Base-by-base conservation (phyloP, 345 rosid genomes). In the Tarenaya hassleriana region DNA sequence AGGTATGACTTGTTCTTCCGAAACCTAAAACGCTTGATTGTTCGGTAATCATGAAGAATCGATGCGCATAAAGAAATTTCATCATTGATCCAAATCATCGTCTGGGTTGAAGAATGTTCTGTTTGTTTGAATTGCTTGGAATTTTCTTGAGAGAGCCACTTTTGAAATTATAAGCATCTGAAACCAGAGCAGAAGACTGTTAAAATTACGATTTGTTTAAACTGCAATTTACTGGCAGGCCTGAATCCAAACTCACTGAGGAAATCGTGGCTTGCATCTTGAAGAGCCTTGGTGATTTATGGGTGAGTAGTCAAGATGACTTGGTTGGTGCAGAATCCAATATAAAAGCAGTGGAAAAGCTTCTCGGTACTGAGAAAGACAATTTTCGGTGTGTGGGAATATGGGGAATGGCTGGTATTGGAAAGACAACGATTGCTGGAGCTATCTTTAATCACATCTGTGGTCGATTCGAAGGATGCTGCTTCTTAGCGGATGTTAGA, bases 381-480 rank as follows among this genome's bases (percentile, higher is more conserved):
- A 66, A 50, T 21, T 48, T 67, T 21, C 50, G 27, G n/a, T 37
- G 44, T 7, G 20, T 65, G 7, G 76, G 76, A 11, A 68, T 71
- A 20, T 41, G 47, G 44, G 78, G 76, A 1, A 59, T 66, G 58
- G 68, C 68, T 16, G 76, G 82, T 0, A 58, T 65, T 1, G 82
- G 81, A 0, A 76, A 76, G 53, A 76, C 75, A 1, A 63, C 81
- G 7, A 34, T 73, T 18, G 72, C 83, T 31, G 43, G 48, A 34
- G 70, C 55, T 14, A 16, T 73, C 1, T 62, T 29, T 21, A 53
- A 61, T 34, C 10, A 34, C 15, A 29, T 69, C 1, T 62, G 63
- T 5, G 14, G 14, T 46, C 19, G 43, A 11, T 78, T 75, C 50
- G 67, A 72, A 2, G 52, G 60, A 13, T 40, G 47, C 16, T 53